A percentile compares a stretch with the other conserved stretches of the same genome.
Evolutionary conservation across 108 stramenopile species (phyloP).

Genomic region (Nannochloropsis granulata): DNA sequence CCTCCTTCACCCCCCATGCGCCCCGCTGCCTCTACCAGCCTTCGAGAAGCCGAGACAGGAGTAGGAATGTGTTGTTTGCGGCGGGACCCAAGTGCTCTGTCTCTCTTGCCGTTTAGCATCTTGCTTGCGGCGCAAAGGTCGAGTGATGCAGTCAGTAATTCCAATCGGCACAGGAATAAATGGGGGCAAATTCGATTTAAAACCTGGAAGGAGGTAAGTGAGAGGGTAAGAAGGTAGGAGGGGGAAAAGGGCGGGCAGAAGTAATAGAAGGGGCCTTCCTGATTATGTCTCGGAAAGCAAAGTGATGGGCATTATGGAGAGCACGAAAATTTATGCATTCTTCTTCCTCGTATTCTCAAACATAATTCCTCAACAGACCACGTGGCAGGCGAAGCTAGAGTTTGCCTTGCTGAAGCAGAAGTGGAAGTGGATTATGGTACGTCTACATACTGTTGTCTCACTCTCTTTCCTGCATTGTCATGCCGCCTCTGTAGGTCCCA

Average conservation of each 20-base stretch:
- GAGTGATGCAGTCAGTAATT: too few relatives aligned
- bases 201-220: not conserved
- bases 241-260: not conserved
- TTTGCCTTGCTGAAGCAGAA: not conserved
- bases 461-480: not conserved
- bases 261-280: not conserved
- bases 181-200: not conserved
- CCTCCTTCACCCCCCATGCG: too few relatives aligned
- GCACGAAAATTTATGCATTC: too few relatives aligned
- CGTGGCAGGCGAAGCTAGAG: not conserved
- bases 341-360: not conserved
- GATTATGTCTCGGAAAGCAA: too few relatives aligned
- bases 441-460: not conserved
- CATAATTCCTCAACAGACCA: not conserved
- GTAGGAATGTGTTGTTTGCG: too few relatives aligned
- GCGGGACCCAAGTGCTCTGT: too few relatives aligned
- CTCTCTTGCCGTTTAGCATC: too few relatives aligned
- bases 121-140: too few relatives aligned
- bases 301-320: too few relatives aligned
- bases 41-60: too few relatives aligned
- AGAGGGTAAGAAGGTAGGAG: not conserved
- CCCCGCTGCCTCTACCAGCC: too few relatives aligned
- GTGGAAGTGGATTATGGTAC: not conserved
- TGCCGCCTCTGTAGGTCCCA: not conserved
- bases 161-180: too few relatives aligned